These are phyloP conservation scores for Aspergillus sp. DNA, from an alignment of 2,329 filamentous ascomycete species.

Conservation along the genomic window DNA sequence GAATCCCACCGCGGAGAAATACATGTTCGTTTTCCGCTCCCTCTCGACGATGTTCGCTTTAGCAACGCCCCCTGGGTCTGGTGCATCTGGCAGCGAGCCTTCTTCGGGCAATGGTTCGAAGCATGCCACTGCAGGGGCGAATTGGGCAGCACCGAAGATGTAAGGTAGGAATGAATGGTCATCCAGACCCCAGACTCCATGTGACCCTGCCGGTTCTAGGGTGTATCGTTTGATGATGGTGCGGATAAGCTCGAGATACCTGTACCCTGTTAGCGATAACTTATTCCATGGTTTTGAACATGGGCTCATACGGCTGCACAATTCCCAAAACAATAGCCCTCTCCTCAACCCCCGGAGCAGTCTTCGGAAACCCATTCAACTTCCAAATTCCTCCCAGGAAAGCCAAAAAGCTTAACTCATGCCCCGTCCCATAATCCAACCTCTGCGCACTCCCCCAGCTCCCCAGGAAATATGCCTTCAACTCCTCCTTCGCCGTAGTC, in stretches of 20 bases:
- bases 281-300: neutral
- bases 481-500: slow-evolving; percentile 56
- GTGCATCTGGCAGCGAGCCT: slow-evolving; percentile 66
- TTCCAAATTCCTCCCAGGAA: slow-evolving; percentile 92
- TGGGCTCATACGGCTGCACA: slow-evolving; percentile 66
- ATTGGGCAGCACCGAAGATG: slow-evolving; percentile 88
- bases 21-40: slow-evolving; percentile 67
- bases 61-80: slow-evolving; percentile 63
- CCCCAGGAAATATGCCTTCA: slow-evolving; percentile 73
- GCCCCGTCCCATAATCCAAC: slow-evolving; percentile 91
- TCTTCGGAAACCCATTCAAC: slow-evolving; percentile 66
- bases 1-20: slow-evolving; percentile 92
- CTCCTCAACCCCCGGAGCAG: slow-evolving; percentile 53
- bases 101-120: slow-evolving; percentile 63
- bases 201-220: slow-evolving; percentile 88
- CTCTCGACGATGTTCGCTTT: slow-evolving; percentile 58
- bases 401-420: slow-evolving; percentile 89
- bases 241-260: slow-evolving; percentile 73
- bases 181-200: slow-evolving; percentile 97
- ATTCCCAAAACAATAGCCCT: slow-evolving; percentile 73
- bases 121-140: slow-evolving; percentile 65
- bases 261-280: slow-evolving; percentile 24
- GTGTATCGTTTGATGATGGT: slow-evolving; percentile 83
- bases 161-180: slow-evolving; percentile 93
- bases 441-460: slow-evolving; percentile 82